Base-by-base conservation (phyloP, 495 filamentous ascomycete species). In the Xylaria palmicola region DNA sequence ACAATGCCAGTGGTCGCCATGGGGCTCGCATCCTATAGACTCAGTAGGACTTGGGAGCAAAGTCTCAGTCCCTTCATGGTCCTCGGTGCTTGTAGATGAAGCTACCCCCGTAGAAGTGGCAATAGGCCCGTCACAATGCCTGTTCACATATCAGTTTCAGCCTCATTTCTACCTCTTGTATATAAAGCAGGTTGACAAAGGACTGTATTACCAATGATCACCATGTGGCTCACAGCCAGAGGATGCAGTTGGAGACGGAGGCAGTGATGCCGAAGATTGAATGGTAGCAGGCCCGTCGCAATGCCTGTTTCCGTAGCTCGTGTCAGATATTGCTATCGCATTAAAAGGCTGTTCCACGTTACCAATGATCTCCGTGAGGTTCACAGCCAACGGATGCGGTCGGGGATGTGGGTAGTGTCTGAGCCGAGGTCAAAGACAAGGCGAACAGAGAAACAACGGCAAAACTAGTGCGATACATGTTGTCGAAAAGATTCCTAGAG, bases 1-100 rank as follows among this genome's bases (percentile, higher is more conserved):
- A 56, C 75, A 77, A 51, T 77, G 74, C 74, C 72, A 77, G 56
- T 77, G 74, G 48, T 77, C 73, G 20, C 74, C 73, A 37, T 75
- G 73, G 12, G 72, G 36, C 20, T 69, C 61, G 47, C 74, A 77
- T 34, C 73, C 72, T 17, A 68, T 62, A 1, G 73, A 75, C 62
- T 68, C 74, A 9, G 73, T 75, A 2, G 72, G 74, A 51, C 64
- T 70, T 13, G 72, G 75, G 49, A 57, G 47, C 6, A 74, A 56
- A 44, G 54, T 66, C n/a, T 22, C 56, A 49, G 40, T 37, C 24
- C 39, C 15, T n/a, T 41, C 39, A n/a, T 41, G 39, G n/a, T 41
- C 39, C 6, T 41, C 10, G 6, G 32, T 36, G 6, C 6, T 36
- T 13, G 6, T 13, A 13, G 32, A 6, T 13, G 32, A 6, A 36